A percentile compares a stretch with the other conserved stretches of the same genome.
Conservation (phyloP, 768 basidiomycete genomes). For the Suillus luteus region DNA sequence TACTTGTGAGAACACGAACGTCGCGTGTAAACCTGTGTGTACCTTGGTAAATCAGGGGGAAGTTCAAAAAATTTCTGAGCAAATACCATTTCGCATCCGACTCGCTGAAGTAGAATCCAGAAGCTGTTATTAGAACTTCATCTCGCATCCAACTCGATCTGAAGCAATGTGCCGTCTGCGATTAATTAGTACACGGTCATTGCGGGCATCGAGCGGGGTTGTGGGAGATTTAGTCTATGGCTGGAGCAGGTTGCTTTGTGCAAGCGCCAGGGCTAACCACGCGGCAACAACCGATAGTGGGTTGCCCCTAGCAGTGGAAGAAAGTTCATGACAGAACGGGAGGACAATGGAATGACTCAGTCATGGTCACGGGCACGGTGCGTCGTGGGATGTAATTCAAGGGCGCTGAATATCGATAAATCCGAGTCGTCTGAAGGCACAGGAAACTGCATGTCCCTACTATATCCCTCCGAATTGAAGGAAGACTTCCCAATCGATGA, state of each 20-base stretch:
- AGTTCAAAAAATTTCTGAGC: neutral
- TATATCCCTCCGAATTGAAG: neutral
- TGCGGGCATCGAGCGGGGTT: slow-evolving; percentile 1
- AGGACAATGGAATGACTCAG: neutral
- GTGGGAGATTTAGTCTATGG: slow-evolving; percentile 2
- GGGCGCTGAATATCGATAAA: neutral
- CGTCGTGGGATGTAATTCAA: slow-evolving; percentile 4
- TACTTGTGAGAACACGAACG: slow-evolving; percentile 2
- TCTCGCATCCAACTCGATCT: neutral
- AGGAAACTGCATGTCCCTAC: neutral
- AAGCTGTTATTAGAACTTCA: neutral
- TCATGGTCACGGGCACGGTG: neutral
- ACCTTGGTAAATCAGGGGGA: neutral
- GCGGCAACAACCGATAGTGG: neutral
- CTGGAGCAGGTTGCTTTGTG: neutral
- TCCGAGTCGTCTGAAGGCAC: too few species aligned
- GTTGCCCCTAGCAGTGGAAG: slow-evolving; percentile 4
- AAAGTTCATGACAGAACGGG: neutral
- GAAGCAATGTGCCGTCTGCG: neutral
- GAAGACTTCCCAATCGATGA: slow-evolving; percentile 5
- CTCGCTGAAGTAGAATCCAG: neutral
- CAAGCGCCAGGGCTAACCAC: neutral
- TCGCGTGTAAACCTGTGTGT: slow-evolving; percentile 2
- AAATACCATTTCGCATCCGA: neutral
- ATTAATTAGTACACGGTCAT: neutral